Evolutionary conservation across 352 stramenopile species (phyloP), one percentile per base, ranked within the genome.

Genomic region (Saprolegnia parasitica): DNA sequence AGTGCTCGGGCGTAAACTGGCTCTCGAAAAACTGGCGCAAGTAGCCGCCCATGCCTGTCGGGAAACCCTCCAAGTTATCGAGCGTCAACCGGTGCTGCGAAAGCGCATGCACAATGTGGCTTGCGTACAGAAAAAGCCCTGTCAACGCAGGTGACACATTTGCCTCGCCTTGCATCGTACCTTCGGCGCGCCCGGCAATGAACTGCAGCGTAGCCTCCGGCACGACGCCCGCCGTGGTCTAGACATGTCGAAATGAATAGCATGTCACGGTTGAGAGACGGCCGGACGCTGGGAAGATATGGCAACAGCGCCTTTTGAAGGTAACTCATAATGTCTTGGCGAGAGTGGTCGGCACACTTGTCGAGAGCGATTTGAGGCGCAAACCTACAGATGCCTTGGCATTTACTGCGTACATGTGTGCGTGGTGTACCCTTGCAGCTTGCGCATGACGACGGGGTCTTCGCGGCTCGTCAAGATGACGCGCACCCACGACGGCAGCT

Each of bases 41-140:
- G 68, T 85, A 90, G 0, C 82, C 81, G 15, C 80, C 71, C 74
- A 91, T 88, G 35, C 84, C 84, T 0, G 87, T 74, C 0, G 84
- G 84, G 24, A 91, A 63, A 45, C 76, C 78, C 21, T 79, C 73
- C 49, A 91, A 72, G 23, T 91, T 73, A 23, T 87, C 61, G 18
- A 85, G 63, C 5, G 58, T 57, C 24, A 91, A 39, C 13, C 84
- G 78, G 4, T 77, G 78, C 26, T 90, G 81, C 35, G 73, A 75
- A 1, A 91, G 73, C 1, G 77, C 80, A 32, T 91, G 77, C 0
- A 91, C 84, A 49, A 91, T 86, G 66, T 91, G 89, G 60, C 87
- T 81, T 1, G 84, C 84, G 37, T 91, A 91, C 24, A 90, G 46
- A 40, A 91, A 91, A 24, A 90, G 67, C 3, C 84, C 84, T 68